These are phyloP conservation scores for Talaromyces sp. DNA, from an alignment of 2,329 filamentous ascomycete genomes.

Conservation along the genomic window DNA sequence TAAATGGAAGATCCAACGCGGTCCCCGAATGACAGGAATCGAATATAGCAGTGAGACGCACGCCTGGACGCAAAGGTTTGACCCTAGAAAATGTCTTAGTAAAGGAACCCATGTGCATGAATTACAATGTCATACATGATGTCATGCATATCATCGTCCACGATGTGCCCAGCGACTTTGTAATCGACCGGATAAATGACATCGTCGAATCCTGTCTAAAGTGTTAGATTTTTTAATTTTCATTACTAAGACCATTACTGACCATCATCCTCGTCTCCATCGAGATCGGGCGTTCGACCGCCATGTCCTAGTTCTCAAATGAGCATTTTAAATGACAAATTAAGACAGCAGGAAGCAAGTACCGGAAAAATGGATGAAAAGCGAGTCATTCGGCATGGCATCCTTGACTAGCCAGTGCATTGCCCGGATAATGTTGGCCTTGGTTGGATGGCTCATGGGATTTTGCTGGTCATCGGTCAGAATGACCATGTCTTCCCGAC, in stretches of 20 bases:
- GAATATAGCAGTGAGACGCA: conserved; percentile 68
- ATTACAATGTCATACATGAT: conserved; percentile 45
- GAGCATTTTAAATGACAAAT: background rate
- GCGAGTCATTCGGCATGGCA: conserved; percentile 81
- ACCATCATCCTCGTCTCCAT: conserved; percentile 70
- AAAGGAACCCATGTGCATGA: background rate
- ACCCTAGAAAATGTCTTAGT: conserved; percentile 45
- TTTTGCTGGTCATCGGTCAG: conserved; percentile 95
- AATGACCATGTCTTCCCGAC: conserved; percentile 93
- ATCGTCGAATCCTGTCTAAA: conserved; percentile 59
- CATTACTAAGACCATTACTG: background rate
- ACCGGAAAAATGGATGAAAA: conserved; percentile 97
- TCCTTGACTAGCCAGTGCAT: conserved; percentile 99
- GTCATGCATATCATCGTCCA: conserved; percentile 72
- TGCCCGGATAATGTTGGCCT: conserved; percentile 85
- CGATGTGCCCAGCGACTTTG: conserved; percentile 62
- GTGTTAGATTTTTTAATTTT: background rate
- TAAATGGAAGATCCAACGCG: conserved; percentile 61
- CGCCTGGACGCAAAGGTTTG: conserved; percentile 69
- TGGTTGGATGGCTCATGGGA: conserved; percentile 93
- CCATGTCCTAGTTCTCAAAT: conserved; percentile 53
- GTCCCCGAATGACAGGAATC: conserved; percentile 64
- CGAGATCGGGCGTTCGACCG: conserved; percentile 65
- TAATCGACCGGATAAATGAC: conserved; percentile 75
- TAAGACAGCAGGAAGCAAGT: conserved; percentile 19